Base-by-base conservation (phyloP, 2,329 filamentous ascomycete genomes). In the Boeremia lycopersici region DNA sequence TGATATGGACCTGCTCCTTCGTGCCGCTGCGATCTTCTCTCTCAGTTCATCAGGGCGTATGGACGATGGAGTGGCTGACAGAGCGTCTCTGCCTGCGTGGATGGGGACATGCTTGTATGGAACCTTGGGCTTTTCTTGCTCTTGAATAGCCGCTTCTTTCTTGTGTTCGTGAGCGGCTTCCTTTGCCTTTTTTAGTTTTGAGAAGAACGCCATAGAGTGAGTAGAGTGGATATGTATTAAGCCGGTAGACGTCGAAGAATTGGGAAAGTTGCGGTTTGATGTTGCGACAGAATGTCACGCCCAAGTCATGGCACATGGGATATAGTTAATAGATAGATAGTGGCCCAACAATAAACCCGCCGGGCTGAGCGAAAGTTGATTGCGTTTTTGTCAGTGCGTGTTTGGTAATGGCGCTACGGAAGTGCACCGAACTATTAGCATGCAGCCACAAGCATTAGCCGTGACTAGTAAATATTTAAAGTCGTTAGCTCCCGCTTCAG, bases 171-270 rank as follows among this genome's bases (percentile, higher is more conserved):
- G 58, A 9, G 64, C 67, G 13, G 64, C 67, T 48, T 70, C 69
- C 50, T 68, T 70, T 46, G 63, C 63, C 34, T 67, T 71, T 59
- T 67, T 74, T 46, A 68, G 49, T 48, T 64, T 70, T 4, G 67
- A 67, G 50, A 73, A 70, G 39, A 71, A 65, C 17, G 71, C 60
- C 73, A 76, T 74, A 33, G 36, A 2, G 43, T 34, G 26, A 41
- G 26, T 47, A 19, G 40, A 8, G 33, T 12, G 34, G 19, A 10
- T 46, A 9, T 35, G 39, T n/a, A 28, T 42, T 12, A 28, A 30
- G 13, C 19, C 46, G 28, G 30, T 34, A 25, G 29, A 6, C 35
- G 11, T 38, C 41, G 38, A 23, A 38, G 11, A 10, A 29, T n/a
- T 19, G 23, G 11, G 29, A 9, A 42, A 25, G 25, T 36, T 36